A percentile compares a stretch with the other conserved stretches of the same genome.
Evolutionary conservation across 345 rosid species (phyloP).

Genomic region (Salix dunnii): DNA sequence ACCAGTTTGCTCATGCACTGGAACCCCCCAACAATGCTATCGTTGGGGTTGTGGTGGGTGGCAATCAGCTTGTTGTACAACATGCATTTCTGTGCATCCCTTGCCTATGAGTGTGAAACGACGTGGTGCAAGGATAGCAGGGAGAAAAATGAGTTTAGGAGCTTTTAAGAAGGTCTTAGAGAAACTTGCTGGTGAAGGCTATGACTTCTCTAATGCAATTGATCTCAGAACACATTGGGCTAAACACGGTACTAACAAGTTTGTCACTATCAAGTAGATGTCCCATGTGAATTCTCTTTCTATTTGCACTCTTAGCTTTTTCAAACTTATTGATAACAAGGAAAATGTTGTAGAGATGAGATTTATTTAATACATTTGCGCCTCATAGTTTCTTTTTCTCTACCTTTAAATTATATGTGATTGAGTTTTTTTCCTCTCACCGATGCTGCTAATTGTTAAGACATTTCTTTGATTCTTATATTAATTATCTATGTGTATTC

Average conservation of each 20-base stretch:
- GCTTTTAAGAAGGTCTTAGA: conserved; percentile 95
- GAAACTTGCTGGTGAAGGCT: conserved; percentile 90
- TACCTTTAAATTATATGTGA: background rate
- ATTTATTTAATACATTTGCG: background rate
- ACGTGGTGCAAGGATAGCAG: conserved; percentile 94
- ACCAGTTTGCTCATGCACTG: conserved; percentile 92
- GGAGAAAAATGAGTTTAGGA: conserved; percentile 97
- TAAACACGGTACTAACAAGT: conserved; percentile 97
- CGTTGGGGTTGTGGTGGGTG: conserved; percentile 99
- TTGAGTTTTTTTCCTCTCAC: background rate
- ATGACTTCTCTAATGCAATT: conserved; percentile 64
- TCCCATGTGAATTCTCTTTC: background rate
- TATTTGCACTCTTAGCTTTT: background rate
- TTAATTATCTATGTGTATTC: background rate
- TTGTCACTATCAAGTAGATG: conserved; percentile 91
- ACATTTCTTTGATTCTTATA: background rate
- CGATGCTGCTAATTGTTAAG: background rate
- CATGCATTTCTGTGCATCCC: conserved; percentile 84
- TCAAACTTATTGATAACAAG: background rate
- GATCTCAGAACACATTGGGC: conserved; percentile 96
- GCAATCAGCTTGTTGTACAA: conserved; percentile 96
- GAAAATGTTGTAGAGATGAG: background rate
- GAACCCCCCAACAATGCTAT: conserved; percentile 86
- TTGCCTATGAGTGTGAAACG: conserved; percentile 91
- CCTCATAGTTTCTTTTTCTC: background rate